A percentile compares a stretch with the other conserved stretches of the same genome.
phyloP scores from a whole-genome alignment of 306 rosid species.

The Nissolia schottii region DNA sequence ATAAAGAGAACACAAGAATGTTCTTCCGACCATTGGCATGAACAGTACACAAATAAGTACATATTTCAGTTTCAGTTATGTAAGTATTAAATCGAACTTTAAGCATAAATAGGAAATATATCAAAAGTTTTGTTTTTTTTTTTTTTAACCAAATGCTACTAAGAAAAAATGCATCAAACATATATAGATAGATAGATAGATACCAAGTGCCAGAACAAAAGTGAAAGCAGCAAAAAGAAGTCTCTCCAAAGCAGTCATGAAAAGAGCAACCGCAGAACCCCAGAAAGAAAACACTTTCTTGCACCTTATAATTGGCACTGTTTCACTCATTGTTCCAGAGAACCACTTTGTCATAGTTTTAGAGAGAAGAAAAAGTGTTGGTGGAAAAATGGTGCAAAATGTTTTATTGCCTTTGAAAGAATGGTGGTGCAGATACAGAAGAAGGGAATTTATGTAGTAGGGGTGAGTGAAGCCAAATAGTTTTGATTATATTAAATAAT shows the following conservation, averaged over 20 bases:
- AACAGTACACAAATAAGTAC: too few relatives aligned
- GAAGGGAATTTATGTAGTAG: slow-evolving; percentile 12
- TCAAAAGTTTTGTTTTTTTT: too few relatives aligned
- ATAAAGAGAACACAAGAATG: too few relatives aligned
- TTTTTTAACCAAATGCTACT: too few relatives aligned
- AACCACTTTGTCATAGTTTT: slow-evolving; percentile 15
- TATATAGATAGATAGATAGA: too few relatives aligned
- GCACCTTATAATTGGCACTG: background rate
- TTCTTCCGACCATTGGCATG: too few relatives aligned
- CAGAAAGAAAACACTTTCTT: slow-evolving; percentile 1
- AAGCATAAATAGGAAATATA: background rate
- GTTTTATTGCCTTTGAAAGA: background rate
- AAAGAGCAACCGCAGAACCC: background rate
- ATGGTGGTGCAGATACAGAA: background rate
- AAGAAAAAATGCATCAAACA: background rate
- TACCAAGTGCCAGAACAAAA: slow-evolving; percentile 33
- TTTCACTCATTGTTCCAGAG: slow-evolving; percentile 1
- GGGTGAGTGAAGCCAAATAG: slow-evolving; percentile 2
- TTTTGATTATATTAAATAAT: too few relatives aligned
- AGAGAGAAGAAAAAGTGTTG: slow-evolving; percentile 16
- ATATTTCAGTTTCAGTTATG: too few relatives aligned
- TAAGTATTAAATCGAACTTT: background rate
- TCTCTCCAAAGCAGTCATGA: slow-evolving; percentile 10
- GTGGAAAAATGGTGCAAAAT: background rate
- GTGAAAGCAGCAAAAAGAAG: slow-evolving; percentile 24